Percentiles rank a stretch among this genome's conserved stretches.
These are phyloP conservation scores for Fusarium xyrophilum DNA, from an alignment of 2,329 filamentous ascomycete genomes.

Conservation along the genomic window DNA sequence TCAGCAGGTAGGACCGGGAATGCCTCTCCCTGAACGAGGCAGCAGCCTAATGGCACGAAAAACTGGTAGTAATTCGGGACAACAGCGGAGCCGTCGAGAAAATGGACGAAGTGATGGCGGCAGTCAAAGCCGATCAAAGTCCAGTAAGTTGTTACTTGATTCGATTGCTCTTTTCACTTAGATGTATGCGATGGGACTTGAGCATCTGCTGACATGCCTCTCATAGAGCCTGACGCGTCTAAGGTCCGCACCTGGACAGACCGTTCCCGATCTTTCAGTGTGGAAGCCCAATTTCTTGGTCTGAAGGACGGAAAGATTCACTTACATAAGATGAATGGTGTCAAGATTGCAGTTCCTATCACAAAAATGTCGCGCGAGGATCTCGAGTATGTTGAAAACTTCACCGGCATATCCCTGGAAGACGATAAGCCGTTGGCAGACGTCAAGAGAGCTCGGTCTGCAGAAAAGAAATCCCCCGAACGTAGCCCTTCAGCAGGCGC, in stretches of 20 bases:
- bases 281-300: constrained; percentile 95
- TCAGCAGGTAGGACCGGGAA: constrained; percentile 75
- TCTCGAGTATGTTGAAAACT: constrained; percentile 89
- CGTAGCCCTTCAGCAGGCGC: constrained; percentile 59
- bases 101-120: constrained; percentile 65
- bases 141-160: constrained; percentile 66
- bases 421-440: constrained; percentile 94
- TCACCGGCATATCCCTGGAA: constrained; percentile 87
- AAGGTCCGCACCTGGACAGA: constrained; percentile 96
- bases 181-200: background rate
- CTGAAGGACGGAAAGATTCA: constrained; percentile 97
- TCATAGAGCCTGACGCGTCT: constrained; percentile 76
- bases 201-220: constrained; percentile 14
- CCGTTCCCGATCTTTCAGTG: constrained; percentile 92
- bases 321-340: constrained; percentile 95
- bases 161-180: background rate
- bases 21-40: constrained; percentile 76
- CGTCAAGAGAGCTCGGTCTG: constrained; percentile 65
- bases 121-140: constrained; percentile 65
- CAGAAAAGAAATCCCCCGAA: constrained; percentile 39
- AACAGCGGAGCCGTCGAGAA: constrained; percentile 76
- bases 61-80: constrained; percentile 70
- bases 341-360: constrained; percentile 96
- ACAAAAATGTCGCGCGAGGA: constrained; percentile 96
- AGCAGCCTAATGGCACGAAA: constrained; percentile 77